phyloP scores from a whole-genome alignment of 148 eudicot species.

The Polygonum maritimum region DNA sequence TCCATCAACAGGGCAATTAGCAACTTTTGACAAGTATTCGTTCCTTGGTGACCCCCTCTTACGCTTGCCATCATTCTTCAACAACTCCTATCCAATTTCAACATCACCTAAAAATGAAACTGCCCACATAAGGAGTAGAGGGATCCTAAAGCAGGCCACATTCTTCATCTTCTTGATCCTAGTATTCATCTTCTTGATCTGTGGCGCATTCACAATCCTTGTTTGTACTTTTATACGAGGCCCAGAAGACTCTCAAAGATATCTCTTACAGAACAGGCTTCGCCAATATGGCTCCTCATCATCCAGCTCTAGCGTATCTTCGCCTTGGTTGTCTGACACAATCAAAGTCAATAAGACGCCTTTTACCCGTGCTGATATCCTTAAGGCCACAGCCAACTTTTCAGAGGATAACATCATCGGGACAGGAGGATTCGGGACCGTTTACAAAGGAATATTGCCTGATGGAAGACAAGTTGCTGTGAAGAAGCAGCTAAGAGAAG shows the following conservation, averaged over 20 bases:
- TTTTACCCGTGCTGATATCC: conserved; percentile 71
- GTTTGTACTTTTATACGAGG: conserved; percentile 25
- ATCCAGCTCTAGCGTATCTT: conserved; percentile 34
- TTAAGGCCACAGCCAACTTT: conserved; percentile 68
- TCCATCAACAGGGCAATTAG: conserved; percentile 68
- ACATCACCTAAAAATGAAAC: not conserved
- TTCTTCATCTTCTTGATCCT: conserved; percentile 37
- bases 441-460: conserved; percentile 65
- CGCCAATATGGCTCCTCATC: conserved; percentile 23
- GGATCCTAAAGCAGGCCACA: conserved; percentile 18
- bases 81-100: conserved; percentile 15
- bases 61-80: conserved; percentile 45
- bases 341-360: conserved; percentile 64
- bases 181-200: conserved; percentile 38
- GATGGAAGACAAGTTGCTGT: conserved; percentile 88
- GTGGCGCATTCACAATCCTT: conserved; percentile 40
- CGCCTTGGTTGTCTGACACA: conserved; percentile 21
- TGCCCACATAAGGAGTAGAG: not conserved
- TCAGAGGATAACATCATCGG: conserved; percentile 67
- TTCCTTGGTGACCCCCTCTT: conserved; percentile 68
- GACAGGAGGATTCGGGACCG: conserved; percentile 79
- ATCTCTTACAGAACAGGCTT: conserved; percentile 26
- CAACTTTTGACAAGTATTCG: conserved; percentile 69
- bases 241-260: conserved; percentile 21
- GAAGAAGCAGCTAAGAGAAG: conserved; percentile 73